phyloP scores from a whole-genome alignment of 2,329 filamentous ascomycete species.

The Furcasterigmium sp. region DNA sequence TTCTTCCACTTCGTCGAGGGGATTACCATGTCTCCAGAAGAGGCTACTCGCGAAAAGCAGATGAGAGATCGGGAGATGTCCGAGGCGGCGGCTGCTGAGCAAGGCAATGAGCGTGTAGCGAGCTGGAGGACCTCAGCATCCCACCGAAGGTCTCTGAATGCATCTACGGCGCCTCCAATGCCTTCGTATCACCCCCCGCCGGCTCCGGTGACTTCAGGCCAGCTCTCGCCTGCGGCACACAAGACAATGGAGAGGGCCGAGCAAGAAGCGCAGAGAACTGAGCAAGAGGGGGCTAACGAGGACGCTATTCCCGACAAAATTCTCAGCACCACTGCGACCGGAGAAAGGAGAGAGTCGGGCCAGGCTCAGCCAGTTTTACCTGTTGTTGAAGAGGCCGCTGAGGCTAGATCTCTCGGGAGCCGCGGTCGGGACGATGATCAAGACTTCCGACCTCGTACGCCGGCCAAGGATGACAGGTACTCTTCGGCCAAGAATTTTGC shows the following conservation, averaged over 20 bases:
- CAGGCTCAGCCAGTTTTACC: constrained; percentile 59
- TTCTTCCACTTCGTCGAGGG: constrained; percentile 90
- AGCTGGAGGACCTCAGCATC: constrained; percentile 29
- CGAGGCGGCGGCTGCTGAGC: constrained; percentile 24
- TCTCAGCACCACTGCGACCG: constrained; percentile 32
- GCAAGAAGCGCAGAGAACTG: constrained; percentile 28
- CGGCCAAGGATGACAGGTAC: constrained; percentile 24
- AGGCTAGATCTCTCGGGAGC: constrained; percentile 62
- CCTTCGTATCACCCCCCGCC: constrained; percentile 40
- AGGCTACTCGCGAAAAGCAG: constrained; percentile 63
- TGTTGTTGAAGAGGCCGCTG: constrained; percentile 85
- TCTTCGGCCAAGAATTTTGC: constrained; percentile 3
- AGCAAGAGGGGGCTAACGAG: constrained; percentile 26
- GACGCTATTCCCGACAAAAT: constrained; percentile 58
- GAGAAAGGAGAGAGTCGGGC: constrained; percentile 50
- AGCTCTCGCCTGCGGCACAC: constrained; percentile 29
- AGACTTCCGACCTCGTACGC: constrained; percentile 32
- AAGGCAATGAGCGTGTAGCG: constrained; percentile 26
- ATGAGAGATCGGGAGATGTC: constrained; percentile 58
- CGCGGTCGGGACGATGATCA: constrained; percentile 45
- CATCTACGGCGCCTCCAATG: constrained; percentile 33
- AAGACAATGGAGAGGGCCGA: constrained; percentile 35
- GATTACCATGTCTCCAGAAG: constrained; percentile 85
- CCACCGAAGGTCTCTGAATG: constrained; percentile 17
- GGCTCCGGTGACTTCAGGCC: constrained; percentile 24